These are phyloP conservation scores for Zygotorulaspora danielsina DNA, from an alignment of 805 yeast species.

Conservation along the genomic window DNA sequence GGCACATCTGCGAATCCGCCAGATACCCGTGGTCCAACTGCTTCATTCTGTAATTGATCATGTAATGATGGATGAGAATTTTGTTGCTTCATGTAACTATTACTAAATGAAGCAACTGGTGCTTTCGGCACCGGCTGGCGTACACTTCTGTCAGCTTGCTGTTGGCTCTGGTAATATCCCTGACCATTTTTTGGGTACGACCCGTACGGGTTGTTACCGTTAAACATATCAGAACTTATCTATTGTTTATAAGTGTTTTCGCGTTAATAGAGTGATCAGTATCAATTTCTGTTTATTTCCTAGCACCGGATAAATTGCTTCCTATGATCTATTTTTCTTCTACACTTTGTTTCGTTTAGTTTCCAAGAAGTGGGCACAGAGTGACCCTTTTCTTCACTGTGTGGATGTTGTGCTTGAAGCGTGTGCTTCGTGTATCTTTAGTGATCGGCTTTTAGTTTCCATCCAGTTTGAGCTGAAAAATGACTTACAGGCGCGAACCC, in stretches of 20 bases:
- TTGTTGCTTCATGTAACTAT: constrained; percentile 37
- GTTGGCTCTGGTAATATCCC: constrained; percentile 2
- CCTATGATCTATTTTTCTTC: too few relatives aligned
- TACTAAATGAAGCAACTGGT: constrained; percentile 36
- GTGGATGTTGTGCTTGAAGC: too few relatives aligned
- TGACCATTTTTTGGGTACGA: constrained; percentile 6
- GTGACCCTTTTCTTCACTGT: too few relatives aligned
- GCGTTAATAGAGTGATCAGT: neutral
- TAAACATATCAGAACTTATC: constrained; percentile 3
- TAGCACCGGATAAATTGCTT: too few relatives aligned
- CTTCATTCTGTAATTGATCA: constrained; percentile 23
- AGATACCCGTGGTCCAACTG: constrained; percentile 9
- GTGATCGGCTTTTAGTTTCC: too few relatives aligned
- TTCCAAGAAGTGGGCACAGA: too few relatives aligned
- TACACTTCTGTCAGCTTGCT: constrained; percentile 2
- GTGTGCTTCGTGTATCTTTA: too few relatives aligned
- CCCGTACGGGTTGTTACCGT: constrained; percentile 9
- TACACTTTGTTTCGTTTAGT: too few relatives aligned
- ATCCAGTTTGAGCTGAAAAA: too few relatives aligned
- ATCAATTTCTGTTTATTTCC: too few relatives aligned
- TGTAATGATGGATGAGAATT: constrained; percentile 40
- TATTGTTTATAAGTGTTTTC: neutral
- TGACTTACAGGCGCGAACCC: too few relatives aligned
- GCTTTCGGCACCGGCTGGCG: constrained; percentile 24
- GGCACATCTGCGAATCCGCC: constrained; percentile 33